Evolutionary conservation across 202 grass and related monocot species (phyloP), one percentile per base, ranked within the genome.

Genomic region (Hordeum pubiflorum): DNA sequence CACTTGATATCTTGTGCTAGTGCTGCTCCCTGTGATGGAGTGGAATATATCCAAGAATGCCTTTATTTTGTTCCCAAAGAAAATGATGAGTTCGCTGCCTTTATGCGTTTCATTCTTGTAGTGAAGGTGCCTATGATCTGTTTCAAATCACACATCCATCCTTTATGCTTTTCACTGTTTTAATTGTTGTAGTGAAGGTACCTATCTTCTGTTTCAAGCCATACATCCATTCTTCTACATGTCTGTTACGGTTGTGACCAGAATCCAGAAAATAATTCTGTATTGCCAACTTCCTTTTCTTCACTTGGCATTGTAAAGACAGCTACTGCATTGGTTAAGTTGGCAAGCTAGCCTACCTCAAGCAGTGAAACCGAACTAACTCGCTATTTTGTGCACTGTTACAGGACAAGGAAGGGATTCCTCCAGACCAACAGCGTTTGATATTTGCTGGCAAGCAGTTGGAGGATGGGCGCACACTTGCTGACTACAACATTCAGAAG

Each of bases 401-500:
- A 36, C 74, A 97, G 93, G 93, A 97, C 57, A 86, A 97, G 81
- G 93, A 97, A 82, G 91, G 91, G 22, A 89, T 97, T 56, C 91
- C 93, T 17, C 93, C 91, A 4, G 93, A 97, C 44, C 86, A 97
- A 66, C 93, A 93, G 52, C 80, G 89, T 9, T 70, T 97, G 59
- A 91, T 97, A 83, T 97, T 93, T 58, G 89, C 91, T 13, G 93
- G 93, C 55, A 97, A 97, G 69, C 93, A 89, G 67, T 50, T 97
- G 79, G 93, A 97, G 58, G 91, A 97, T 86, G 91, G 91, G 1
- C 91, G 91, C 31, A 89, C 89, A 0, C 88, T 97, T 85, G 91
- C 91, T 61, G 91, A 97, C 69, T 97, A 93, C 84, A 97, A 91
- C 46, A 89, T 97, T 83, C 93, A 91, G 39, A 97, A 97, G 84